Percentiles rank a stretch among this genome's conserved stretches.
phyloP scores from a whole-genome alignment of 148 eudicot genomes.

The Bassia scoparia region DNA sequence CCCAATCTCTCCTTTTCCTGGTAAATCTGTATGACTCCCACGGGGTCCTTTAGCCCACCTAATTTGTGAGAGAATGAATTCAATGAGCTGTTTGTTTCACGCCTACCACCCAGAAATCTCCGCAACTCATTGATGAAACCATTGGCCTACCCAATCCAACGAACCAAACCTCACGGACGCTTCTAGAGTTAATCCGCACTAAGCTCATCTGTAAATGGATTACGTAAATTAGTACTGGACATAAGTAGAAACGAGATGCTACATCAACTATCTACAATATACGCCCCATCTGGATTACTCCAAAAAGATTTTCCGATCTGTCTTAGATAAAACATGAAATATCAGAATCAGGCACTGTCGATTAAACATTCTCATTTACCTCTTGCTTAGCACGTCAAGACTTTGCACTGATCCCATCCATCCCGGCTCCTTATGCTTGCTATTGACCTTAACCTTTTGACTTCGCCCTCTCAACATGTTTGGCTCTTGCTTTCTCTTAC shows the following conservation, averaged over 20 bases:
- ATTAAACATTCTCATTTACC: conserved; percentile 21
- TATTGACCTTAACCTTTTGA: no score
- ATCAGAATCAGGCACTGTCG: conserved; percentile 65
- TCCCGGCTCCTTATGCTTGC: conserved; percentile 19
- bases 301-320: conserved; percentile 46
- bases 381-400: conserved; percentile 16
- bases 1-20: conserved; percentile 65
- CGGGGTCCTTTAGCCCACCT: conserved; percentile 52
- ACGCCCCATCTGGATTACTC: conserved; percentile 60
- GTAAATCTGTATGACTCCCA: conserved; percentile 44
- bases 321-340: conserved; percentile 58
- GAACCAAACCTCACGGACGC: conserved; percentile 43
- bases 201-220: conserved; percentile 45
- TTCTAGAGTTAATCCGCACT: conserved; percentile 62
- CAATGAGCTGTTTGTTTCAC: conserved; percentile 28
- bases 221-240: conserved; percentile 37
- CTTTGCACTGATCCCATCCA: conserved; percentile 22
- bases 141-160: conserved; percentile 43
- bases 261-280: conserved; percentile 63
- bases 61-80: conserved; percentile 60
- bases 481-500: conserved; percentile 34
- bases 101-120: conserved; percentile 53
- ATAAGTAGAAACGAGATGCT: conserved; percentile 63
- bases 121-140: conserved; percentile 58
- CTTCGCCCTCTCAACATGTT: conserved; percentile 33